Percentiles rank a stretch among this genome's conserved stretches.
phyloP scores from a whole-genome alignment of 2,329 filamentous ascomycete species.

The Trichothecium roseum region DNA sequence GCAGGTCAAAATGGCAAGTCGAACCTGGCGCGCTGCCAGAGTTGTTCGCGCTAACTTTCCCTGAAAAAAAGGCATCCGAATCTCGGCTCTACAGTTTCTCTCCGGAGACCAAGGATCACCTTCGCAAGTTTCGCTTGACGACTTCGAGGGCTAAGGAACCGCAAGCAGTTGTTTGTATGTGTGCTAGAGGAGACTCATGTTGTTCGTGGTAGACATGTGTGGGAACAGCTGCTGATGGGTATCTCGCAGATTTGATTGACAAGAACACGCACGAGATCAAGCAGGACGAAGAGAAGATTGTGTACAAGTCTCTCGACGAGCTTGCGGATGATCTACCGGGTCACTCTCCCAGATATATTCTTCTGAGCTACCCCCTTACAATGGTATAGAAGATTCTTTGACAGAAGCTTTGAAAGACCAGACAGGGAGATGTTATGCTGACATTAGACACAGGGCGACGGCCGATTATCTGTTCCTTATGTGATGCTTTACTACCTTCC shows the following conservation, averaged over 20 bases:
- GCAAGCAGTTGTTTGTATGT: conserved; percentile 89
- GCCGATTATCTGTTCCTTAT: conserved; percentile 81
- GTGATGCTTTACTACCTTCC: conserved; percentile 93
- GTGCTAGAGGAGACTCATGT: too few species aligned
- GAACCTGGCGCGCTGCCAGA: not conserved
- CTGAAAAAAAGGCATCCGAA: conserved; percentile 59
- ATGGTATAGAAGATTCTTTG: conserved; percentile 43
- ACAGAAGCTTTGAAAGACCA: too few species aligned
- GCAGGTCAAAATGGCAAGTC: not conserved
- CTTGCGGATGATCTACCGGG: conserved; percentile 86
- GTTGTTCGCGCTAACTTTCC: conserved; percentile 7
- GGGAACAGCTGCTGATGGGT: not conserved
- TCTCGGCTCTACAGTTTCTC: conserved; percentile 89
- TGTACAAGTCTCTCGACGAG: conserved; percentile 73
- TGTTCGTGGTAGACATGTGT: too few species aligned
- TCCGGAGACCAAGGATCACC: conserved; percentile 74
- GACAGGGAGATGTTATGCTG: not conserved
- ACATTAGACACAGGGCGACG: conserved; percentile 51
- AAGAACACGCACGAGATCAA: conserved; percentile 83
- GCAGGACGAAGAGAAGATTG: conserved; percentile 62
- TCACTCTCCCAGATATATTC: conserved; percentile 78
- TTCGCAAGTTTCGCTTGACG: conserved; percentile 87
- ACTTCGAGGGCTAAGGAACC: conserved; percentile 80
- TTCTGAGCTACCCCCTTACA: conserved; percentile 85
- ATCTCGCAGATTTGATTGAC: conserved; percentile 75